Evolutionary conservation across 139 green algal species (phyloP), one percentile per base, ranked within the genome.

Genomic region (Ulvella scutata): DNA sequence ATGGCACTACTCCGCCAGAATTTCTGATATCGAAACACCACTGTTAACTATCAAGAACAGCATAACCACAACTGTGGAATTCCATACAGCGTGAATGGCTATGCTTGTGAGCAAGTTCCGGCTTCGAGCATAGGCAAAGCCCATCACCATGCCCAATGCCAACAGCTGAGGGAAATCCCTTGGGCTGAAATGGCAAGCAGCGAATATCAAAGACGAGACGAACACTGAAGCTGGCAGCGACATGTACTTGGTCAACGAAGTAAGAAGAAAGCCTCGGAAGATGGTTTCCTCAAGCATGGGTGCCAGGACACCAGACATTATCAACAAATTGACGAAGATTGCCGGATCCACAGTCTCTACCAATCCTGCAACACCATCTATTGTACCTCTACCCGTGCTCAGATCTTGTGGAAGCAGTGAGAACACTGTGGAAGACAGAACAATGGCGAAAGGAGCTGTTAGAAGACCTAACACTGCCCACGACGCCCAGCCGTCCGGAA

Each of bases 191-290:
- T 97, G 91, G 4, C 87, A 87, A 9, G 83, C 38, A 4, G 86
- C 91, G 83, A 97, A 97, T 2, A 80, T 76, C 1, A 87, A 28
- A 3, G 82, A 79, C 43, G 82, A 90, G 13, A 87, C 28, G 1
- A 88, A 36, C 20, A 96, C 83, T 2, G 91, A 90, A 1, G 75
- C 77, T 75, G 75, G 84, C 3, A 82, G 85, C 37, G 89, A 87
- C 85, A 93, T 87, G 37, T 78, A 86, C 61, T 88, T 87, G 23
- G 88, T 89, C 9, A 96, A 81, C 0, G 86, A 89, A 35, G 90
- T 88, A 4, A 96, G 83, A 62, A 97, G 85, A 81, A 97, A 97
- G 43, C 92, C 92, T 4, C 92, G 81, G 84, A 97, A 97, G 13
- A 97, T 87, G 13, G 87, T 81, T 74, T 96, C 91, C 78, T 96